Evolutionary conservation across 345 rosid genomes (phyloP), one percentile per base, ranked within the genome.

Genomic region (Arabidopsis suecica): DNA sequence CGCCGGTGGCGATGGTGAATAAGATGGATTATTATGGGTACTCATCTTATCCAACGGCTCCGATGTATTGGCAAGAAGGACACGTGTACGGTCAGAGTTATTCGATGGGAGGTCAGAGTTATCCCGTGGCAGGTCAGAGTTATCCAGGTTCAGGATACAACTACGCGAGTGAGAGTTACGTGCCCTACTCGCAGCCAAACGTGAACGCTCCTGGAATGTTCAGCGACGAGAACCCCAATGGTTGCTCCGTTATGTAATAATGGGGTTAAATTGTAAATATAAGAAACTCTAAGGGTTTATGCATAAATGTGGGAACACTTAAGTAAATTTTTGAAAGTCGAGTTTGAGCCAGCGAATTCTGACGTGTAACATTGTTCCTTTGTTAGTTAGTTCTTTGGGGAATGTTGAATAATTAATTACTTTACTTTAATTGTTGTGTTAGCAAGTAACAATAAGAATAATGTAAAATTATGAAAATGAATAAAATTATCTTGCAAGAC

Each of bases 21-120:
- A 89, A 84, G 72, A 62, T 86, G 83, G 90, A 86, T 68, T 68
- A 85, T 56, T 25, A 72, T 45, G 86, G 88, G 18, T 63, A 75
- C 68, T 55, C 77, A 1, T 47, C 56, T 5, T 77, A 72, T 56
- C 83, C 84, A 0, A 81, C 77, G 59, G 81, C 33, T 30, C 86
- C 92, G 5, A 81, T 73, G 65, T 80, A 85, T 18, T 88, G 89
- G 93, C 56, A 55, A 12, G 86, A 77, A 10, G 86, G 78, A 50
- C 81, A 79, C 33, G 74, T 61, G 81, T 71, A 80, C 78, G 84
- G 62, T 0, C 81, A 78, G 3, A 62, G 68, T 47, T 62, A 69
- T 23, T 69, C 81, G 5, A 68, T 73, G 1, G 69, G 30, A 32
- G 69, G 77, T 34, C 57, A 74, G 67, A 42, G 18, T 54, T 59